Evolutionary conservation across 2,329 filamentous ascomycete genomes (phyloP).

Genomic region (Colletotrichum graminicola): DNA sequence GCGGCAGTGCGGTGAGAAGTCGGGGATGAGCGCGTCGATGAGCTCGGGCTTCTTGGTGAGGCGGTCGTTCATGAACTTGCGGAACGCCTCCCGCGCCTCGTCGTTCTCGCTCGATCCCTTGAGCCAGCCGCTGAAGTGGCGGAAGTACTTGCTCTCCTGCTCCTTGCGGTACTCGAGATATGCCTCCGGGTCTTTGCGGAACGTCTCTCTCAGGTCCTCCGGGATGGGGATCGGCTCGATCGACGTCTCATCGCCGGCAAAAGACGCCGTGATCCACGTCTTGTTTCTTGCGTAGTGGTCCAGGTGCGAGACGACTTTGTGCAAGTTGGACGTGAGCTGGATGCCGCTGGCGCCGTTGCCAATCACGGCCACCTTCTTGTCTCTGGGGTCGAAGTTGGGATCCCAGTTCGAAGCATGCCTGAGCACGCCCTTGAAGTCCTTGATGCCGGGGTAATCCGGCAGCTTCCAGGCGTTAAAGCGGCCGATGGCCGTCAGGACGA

Average conservation of each 20-base stretch:
- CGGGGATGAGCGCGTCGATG: conserved; percentile 67
- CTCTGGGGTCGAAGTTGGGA: conserved; percentile 59
- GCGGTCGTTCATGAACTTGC: conserved; percentile 65
- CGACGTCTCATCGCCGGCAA: conserved; percentile 67
- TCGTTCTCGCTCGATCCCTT: conserved; percentile 64
- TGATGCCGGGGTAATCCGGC: conserved; percentile 70
- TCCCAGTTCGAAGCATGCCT: conserved; percentile 74
- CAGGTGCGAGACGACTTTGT: conserved; percentile 61
- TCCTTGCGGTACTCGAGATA: conserved; percentile 72
- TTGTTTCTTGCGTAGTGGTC: conserved; percentile 75
- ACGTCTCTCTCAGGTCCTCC: conserved; percentile 65
- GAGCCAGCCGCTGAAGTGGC: conserved; percentile 66
- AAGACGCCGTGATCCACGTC: conserved; percentile 77
- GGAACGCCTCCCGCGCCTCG: conserved; percentile 60
- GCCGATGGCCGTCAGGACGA: conserved; percentile 73
- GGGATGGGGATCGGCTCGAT: conserved; percentile 68
- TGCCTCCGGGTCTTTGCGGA: conserved; percentile 68
- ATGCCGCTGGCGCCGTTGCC: conserved; percentile 74
- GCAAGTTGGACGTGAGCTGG: conserved; percentile 67
- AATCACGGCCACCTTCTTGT: conserved; percentile 69
- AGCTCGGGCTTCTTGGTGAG: conserved; percentile 68
- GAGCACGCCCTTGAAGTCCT: conserved; percentile 66
- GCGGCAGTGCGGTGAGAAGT: conserved; percentile 74
- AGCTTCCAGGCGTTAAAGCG: conserved; percentile 75
- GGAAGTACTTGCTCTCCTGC: conserved; percentile 72